Evolutionary conservation across 805 yeast genomes (phyloP), one percentile per base, ranked within the genome.

Genomic region (Sugiyamaella chiloensis): DNA sequence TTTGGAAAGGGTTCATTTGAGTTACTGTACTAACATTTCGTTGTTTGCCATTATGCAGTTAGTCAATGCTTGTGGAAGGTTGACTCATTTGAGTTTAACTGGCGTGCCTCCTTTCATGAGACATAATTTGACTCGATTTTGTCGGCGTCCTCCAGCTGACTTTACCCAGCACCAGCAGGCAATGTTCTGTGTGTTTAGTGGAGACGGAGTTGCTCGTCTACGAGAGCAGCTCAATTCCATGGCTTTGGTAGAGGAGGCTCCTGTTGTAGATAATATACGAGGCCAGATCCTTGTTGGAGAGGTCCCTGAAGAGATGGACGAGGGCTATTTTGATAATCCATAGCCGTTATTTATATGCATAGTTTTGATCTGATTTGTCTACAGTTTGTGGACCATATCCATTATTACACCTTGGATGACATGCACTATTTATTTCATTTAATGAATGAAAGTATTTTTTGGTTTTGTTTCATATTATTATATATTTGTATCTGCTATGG

Each of bases 131-230:
- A 85, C 91, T 0, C 81, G 79, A 54, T 90, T 80, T 66, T 90
- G 97, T 64, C 82, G 98, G 24, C 86, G 83, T 6, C 93, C 98
- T 1, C 98, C 99, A 3, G 80, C 85, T 9, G 97, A 89, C 58
- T 90, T 93, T 64, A 89, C 83, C 45, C 87, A 83, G 47, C 84
- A 84, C 59, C 99, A 93, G 65, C 83, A 83, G 54, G 76, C 82
- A 19, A 75, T 86, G 42, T 91, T 93, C 61, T 91, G 98, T 69
- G 99, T 91, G 9, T 93, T 89, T 62, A 83, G 91, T 27, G 98
- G 98, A 1, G 79, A 78, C 51, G 97, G 97, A 6, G 96, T 93
- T 14, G 77, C 73, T 42, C 79, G 80, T 51, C 72, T 91, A 53
- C 77, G 96, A 53, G 80, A 78, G 34, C 83, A 85, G 62, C 73